Evolutionary conservation across 2,329 filamentous ascomycete species (phyloP), one percentile per base, ranked within the genome.

Genomic region (Monilinia vaccinii-corymbosi): DNA sequence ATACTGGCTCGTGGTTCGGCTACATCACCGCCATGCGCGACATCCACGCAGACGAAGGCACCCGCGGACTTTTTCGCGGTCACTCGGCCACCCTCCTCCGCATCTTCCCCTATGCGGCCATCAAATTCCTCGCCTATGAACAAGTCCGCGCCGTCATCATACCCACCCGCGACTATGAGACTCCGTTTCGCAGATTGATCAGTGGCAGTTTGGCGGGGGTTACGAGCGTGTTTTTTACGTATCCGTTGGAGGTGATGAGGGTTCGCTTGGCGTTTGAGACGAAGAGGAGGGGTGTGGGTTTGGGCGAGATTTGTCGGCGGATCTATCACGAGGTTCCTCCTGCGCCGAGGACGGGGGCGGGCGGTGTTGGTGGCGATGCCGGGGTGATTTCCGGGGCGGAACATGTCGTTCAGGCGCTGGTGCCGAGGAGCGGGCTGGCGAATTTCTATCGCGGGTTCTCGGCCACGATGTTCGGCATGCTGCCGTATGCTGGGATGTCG

Each of bases 111-210:
- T 99, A 99, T 73, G 94, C 93, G 18, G 93, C 89, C 49, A 96
- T 97, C 75, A 99, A 99, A 71, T 99, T 99, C 71, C 82, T 99
- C 46, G 92, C 93, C 49, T 99, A 99, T 76, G 94, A 99, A 74
- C 94, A 99, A 74, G 90, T 97, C 65, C 89, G 94, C 62, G 84
- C 87, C 14, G 70, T 86, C 16, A 71, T 97, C 36, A 97, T 99
- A 63, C 82, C 82, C 1, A 78, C 75, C 42, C 83, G 79, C 56
- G 77, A 86, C 7, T 81, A 95, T 61, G 94, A 99, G 73, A 97
- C 93, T 0, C 82, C 88, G 1, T 73, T 88, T 32, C 84, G 94
- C 53, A 83, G 94, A 13, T 82, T 94, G 52, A 68, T 88, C 28
- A 87, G 85, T 61, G 90, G 90, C 50, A 85, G 86, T 61, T 70